These are phyloP conservation scores for Globisporangium nunn DNA, from an alignment of 352 stramenopile genomes.

Conservation along the genomic window DNA sequence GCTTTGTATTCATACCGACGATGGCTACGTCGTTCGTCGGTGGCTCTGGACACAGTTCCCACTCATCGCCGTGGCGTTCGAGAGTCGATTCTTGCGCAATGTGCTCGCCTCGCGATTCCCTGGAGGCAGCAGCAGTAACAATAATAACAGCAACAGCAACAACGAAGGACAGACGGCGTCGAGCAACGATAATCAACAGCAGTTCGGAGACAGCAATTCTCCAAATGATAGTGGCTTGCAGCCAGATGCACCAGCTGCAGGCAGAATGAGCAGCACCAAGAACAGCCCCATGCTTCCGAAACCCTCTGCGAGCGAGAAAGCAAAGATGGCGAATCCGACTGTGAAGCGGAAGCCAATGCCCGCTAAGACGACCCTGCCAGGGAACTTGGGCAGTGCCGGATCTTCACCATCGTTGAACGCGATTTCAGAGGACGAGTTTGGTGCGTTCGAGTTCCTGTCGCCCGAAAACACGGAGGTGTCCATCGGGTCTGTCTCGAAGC, in stretches of 20 bases:
- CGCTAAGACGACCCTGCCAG: slow-evolving; percentile 4
- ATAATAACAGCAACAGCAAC: too few relatives aligned
- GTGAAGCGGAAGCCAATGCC: slow-evolving; percentile 8
- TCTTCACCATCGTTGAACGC: slow-evolving; percentile 10
- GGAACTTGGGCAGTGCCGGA: slow-evolving; percentile 1
- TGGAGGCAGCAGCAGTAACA: not conserved
- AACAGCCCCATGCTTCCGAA: slow-evolving; percentile 1
- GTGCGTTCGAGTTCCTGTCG: slow-evolving; percentile 61
- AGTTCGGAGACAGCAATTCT: not conserved
- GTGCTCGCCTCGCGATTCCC: slow-evolving; percentile 13
- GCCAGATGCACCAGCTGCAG: not conserved
- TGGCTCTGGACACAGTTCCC: slow-evolving; percentile 86
- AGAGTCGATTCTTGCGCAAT: slow-evolving; percentile 50
- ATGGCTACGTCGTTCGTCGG: slow-evolving; percentile 70
- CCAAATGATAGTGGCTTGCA: not conserved
- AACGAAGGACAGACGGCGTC: not conserved
- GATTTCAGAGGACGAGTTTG: slow-evolving; percentile 29
- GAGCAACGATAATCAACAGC: slow-evolving; percentile 4
- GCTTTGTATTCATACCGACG: slow-evolving; percentile 49
- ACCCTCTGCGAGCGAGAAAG: slow-evolving; percentile 1
- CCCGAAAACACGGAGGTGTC: slow-evolving; percentile 42
- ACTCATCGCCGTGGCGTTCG: slow-evolving; percentile 72
- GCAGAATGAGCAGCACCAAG: slow-evolving; percentile 1
- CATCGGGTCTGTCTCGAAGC: slow-evolving; percentile 46
- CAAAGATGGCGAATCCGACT: slow-evolving; percentile 2